Evolutionary conservation across 129 eudicot genomes (phyloP), one percentile per base, ranked within the genome.

Genomic region (Artemisia annua): DNA sequence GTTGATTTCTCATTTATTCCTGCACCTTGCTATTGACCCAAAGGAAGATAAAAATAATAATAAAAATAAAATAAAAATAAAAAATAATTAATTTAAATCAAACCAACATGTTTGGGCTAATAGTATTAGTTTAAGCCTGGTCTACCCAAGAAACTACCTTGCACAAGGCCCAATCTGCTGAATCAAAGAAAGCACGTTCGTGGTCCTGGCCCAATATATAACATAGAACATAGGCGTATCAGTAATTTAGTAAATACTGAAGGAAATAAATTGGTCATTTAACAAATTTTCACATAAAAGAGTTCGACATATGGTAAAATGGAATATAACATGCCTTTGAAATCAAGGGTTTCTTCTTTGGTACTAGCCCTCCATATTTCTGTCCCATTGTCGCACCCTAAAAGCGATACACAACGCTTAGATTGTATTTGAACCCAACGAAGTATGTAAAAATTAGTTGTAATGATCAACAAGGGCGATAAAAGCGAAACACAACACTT

Each of bases 81-180:
- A 44, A 30, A 4, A 5, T 22, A 22, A 67, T 44, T 67, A 76
- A 16, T 26, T 67, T 67, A 10, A 7, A 24, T 15, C 46, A 35
- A 53, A 49, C 22, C n/a, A 3, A 17, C 2, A 51, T 70, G 50
- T 30, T 63, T 19, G 43, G 44, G 16, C 61, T 20, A 4, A 74
- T 30, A 0, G n/a, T 5, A 15, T 9, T 10, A 20, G 13, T 43
- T 1, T 69, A 57, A 53, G n/a, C 66, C 59, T 28, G 10, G 1
- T 3, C 11, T 14, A 11, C 64, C 66, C 75, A 67, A 19, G 24
- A 67, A 73, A 1, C 0, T 76, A 91, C 97, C 98, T 92, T 92
- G 83, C 85, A 83, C 73, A 92, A 78, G 74, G 96, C 98, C 98
- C 98, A 92, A 44, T 92, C 98, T 6, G 98, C 98, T 30, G 98